Base-by-base conservation (phyloP, 495 filamentous ascomycete genomes). In the Daldinia concentrica region DNA sequence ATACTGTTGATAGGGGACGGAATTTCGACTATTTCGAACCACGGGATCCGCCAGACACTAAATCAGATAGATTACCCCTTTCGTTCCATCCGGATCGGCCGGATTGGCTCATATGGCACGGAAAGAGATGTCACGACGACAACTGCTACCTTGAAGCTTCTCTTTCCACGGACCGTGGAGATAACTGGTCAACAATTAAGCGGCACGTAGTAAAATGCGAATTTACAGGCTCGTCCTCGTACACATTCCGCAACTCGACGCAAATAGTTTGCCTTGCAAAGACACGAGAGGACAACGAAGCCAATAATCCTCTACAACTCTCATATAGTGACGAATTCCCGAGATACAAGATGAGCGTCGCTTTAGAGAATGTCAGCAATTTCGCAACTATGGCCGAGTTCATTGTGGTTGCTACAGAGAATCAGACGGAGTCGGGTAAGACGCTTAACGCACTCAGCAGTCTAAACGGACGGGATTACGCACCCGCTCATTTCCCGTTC, bases 341-440 rank as follows among this genome's bases (percentile, higher is more conserved):
- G 73, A 81, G 84, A n/a, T 85, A 88, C 27, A 77, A 85, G 61
- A 78, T 80, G 26, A 77, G 84, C 30, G 81, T 86, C 0, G 84
- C 85, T 39, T 87, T 91, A 75, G 80, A 86, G 6, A 86, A 93
- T 64, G 90, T 98, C 64, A 89, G 90, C 45, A 88, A 90, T 51
- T 98, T 95, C 79, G 94, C 93, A 5, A 96, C 90, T 27, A 97
- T 96, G 93, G 87, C 91, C 24, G 95, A 98, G 71, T 99, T 95
- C 80, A 93, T 98, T 74, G 87, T 99, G 48, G 93, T 97, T 36
- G 95, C 95, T 1, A 88, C 89, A 34, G 86, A 88, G 74, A 85
- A 90, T 27, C 77, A 83, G 22, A 87, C 92, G 29, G 84, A 87
- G 57, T 84, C 50, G 14, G 26, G 27, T 6, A 54, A 54, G 11